These are phyloP conservation scores for Tremellales sp. DNA, from an alignment of 1,284 basidiomycete genomes.

Conservation along the genomic window DNA sequence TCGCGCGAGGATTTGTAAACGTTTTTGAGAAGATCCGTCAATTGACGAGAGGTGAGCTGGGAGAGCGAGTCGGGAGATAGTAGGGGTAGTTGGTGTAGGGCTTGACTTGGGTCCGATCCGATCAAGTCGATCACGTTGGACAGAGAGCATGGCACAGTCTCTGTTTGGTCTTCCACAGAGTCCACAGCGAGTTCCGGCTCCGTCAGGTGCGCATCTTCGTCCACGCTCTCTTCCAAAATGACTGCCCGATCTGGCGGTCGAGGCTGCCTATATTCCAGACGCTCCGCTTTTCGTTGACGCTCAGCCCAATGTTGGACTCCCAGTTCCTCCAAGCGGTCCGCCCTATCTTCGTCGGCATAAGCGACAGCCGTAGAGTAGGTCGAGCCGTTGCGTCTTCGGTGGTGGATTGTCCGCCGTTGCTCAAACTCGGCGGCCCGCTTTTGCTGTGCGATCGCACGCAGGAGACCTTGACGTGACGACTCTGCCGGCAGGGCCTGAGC, in stretches of 20 bases:
- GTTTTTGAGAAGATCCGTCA: background rate
- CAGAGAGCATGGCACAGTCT: too few relatives aligned
- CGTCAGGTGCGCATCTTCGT: background rate
- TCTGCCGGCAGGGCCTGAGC: constrained; percentile 25
- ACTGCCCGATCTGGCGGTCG: background rate
- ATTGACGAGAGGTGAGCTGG: background rate
- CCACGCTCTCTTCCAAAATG: background rate
- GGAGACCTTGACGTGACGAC: constrained; percentile 29
- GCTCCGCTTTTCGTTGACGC: background rate
- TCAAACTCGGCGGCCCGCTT: background rate
- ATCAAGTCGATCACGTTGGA: background rate
- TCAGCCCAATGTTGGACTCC: too few relatives aligned
- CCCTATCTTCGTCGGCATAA: constrained; percentile 6
- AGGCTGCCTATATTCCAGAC: background rate
- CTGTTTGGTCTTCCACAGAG: too few relatives aligned
- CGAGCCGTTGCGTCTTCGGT: background rate
- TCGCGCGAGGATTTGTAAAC: background rate
- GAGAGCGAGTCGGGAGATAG: background rate
- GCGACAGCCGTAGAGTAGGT: constrained; percentile 9
- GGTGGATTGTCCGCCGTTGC: background rate
- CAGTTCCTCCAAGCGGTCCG: background rate
- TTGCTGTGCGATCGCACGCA: constrained; percentile 7
- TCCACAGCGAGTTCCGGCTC: too few relatives aligned
- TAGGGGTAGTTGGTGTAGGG: background rate
- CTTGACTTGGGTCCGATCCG: background rate